Base-by-base conservation (phyloP, 148 eudicot genomes). In the Diospyros lotus region DNA sequence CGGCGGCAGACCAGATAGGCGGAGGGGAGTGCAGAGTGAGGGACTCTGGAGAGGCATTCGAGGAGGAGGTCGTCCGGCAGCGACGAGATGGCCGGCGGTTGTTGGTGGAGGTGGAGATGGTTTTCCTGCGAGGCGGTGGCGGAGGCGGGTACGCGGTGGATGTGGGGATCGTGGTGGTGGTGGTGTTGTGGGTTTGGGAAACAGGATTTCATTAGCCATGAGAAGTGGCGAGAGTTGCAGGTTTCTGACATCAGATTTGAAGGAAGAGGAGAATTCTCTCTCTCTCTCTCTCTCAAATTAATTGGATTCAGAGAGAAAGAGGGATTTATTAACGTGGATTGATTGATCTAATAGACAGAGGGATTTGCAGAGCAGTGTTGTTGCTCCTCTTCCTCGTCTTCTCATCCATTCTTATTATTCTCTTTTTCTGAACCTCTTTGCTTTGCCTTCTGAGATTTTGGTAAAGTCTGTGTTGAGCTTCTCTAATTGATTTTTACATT, bases 1-100 rank as follows among this genome's bases (percentile, higher is more conserved):
- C 89, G 88, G 18, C 87, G 92, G 74, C 87, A 93, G 74, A 91
- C 96, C 72, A 83, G 58, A 58, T 87, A 70, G 76, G 88, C 80
- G 1, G 91, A 80, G 17, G 86, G 84, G 48, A 93, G 86, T 8
- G 90, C 69, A 41, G 93, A 80, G 62, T 68, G 83, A 2, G 91
- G 87, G 58, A 89, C 74, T 4, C 92, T 71, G 3, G 89, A 85
- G 39, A 93, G 80, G 53, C 90, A 86, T 51, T 88, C 89, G 44
- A 86, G 80, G 52, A 93, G 86, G 54, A 93, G 62, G 70, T 93
- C 98, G 41, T 91, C 91, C 0, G 96, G 96, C 71, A 93, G 89
- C 13, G 84, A 80, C 17, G 86, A 80, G 52, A 93, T 77, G 13
- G 89, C 71, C 28, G 91, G 1, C 10, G 79, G 18, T 56, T 15